Conservation (phyloP, 139 green algal genomes). For the Micractinium sp. region DNA sequence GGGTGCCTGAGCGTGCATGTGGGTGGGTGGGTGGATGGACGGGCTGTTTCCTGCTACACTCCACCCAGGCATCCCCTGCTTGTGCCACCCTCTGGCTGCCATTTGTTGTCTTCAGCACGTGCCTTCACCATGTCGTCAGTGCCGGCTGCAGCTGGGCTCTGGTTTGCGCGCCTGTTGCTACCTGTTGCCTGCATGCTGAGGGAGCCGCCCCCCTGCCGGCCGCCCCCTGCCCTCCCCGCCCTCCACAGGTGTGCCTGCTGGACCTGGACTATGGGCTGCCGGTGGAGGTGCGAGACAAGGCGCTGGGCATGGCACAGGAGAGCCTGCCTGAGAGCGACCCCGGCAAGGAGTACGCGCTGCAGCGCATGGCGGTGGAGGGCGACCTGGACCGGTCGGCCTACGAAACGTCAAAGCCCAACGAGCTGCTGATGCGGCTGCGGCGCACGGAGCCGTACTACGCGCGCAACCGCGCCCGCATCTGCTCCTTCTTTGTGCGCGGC, state of each 20-base stretch:
- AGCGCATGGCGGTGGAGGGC: slow-evolving; percentile 52
- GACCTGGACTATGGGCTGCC: slow-evolving; percentile 97
- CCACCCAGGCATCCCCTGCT: no score
- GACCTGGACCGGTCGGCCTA: slow-evolving; percentile 43
- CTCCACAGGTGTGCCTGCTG: slow-evolving; percentile 91
- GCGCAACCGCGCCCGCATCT: slow-evolving; percentile 93
- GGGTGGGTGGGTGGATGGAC: neutral
- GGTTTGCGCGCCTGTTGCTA: no score
- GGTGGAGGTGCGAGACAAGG: slow-evolving; percentile 88
- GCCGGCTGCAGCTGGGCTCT: neutral
- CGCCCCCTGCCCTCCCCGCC: neutral
- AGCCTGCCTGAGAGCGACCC: slow-evolving; percentile 86
- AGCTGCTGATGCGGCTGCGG: slow-evolving; percentile 84
- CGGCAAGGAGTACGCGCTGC: slow-evolving; percentile 88
- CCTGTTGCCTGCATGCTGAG: no score
- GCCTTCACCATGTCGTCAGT: no score
- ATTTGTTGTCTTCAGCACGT: no score
- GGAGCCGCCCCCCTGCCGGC: no score
- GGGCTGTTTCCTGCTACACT: neutral
- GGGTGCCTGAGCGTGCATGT: neutral
- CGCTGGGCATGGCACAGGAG: slow-evolving; percentile 81
- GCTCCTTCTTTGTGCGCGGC: slow-evolving; percentile 94
- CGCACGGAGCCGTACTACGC: slow-evolving; percentile 97
- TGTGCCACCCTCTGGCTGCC: no score
- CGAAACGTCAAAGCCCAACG: slow-evolving; percentile 53